These are phyloP conservation scores for Nicotiana obtusifolia DNA, from an alignment of 257 asterid species.

Conservation along the genomic window DNA sequence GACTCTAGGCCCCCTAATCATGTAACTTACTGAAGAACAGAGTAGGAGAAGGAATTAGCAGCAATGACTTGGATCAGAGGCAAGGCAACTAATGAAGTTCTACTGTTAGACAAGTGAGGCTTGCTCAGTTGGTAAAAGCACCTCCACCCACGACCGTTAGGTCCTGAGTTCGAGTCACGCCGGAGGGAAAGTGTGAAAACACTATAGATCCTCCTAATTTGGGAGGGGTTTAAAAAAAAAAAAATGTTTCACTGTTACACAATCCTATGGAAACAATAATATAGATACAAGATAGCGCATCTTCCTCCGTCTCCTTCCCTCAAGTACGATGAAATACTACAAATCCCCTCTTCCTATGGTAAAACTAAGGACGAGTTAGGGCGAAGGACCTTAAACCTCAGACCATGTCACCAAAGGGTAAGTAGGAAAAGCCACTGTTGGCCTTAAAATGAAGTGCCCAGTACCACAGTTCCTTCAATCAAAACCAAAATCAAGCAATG, in stretches of 20 bases:
- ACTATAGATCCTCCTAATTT: no score
- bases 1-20: background rate
- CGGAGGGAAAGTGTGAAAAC: no score
- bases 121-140: no score
- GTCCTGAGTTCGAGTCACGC: no score
- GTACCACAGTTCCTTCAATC: background rate
- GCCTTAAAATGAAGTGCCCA: background rate
- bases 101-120: background rate
- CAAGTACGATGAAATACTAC: background rate
- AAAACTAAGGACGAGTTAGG: background rate
- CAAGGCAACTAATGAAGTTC: background rate
- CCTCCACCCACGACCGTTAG: no score
- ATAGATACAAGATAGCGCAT: background rate
- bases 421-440: background rate
- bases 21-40: background rate
- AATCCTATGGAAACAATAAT: background rate
- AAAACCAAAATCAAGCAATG: background rate
- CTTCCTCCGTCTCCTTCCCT: background rate
- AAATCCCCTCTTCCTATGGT: background rate
- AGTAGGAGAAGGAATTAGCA: background rate
- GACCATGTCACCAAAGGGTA: background rate
- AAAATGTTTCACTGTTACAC: background rate
- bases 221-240: no score
- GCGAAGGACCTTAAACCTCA: background rate
- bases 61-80: background rate